Evolutionary conservation across 2,329 filamentous ascomycete species (phyloP).

Genomic region (Ophiostoma montium): DNA sequence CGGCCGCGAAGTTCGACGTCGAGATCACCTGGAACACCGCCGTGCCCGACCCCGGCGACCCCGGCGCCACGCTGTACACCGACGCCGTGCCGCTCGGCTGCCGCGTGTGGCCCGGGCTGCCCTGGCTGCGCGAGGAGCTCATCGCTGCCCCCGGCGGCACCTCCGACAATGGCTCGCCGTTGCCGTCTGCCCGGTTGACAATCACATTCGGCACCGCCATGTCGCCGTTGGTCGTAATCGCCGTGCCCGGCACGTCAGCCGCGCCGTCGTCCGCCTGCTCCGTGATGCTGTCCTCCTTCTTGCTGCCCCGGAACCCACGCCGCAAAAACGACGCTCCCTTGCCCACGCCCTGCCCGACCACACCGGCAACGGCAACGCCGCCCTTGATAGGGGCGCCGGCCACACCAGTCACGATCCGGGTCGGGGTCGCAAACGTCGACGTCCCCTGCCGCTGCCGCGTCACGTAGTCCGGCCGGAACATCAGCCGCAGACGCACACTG

Average conservation of each 20-base stretch:
- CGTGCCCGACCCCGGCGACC: constrained; percentile 49
- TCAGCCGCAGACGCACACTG: constrained; percentile 62
- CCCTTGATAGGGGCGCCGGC: constrained; percentile 90
- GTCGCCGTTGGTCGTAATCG: constrained; percentile 31
- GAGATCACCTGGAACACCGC: constrained; percentile 71
- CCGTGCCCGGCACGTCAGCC: constrained; percentile 15
- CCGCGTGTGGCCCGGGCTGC: constrained; percentile 28
- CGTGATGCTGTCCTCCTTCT: constrained; percentile 38
- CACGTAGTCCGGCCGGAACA: constrained; percentile 91
- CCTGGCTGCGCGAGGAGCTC: neutral
- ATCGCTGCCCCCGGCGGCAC: constrained; percentile 21
- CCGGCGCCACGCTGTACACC: constrained; percentile 45
- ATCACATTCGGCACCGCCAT: constrained; percentile 16
- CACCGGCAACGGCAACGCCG: constrained; percentile 59
- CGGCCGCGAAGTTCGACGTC: constrained; percentile 63
- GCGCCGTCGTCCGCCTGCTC: constrained; percentile 11
- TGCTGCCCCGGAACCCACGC: constrained; percentile 63
- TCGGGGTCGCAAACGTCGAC: constrained; percentile 84
- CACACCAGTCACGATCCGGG: constrained; percentile 71
- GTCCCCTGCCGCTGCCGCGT: constrained; percentile 76
- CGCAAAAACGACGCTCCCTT: constrained; percentile 86
- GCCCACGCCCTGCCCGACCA: constrained; percentile 63
- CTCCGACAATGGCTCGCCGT: constrained; percentile 17
- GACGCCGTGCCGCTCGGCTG: constrained; percentile 52
- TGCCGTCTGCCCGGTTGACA: constrained; percentile 25